phyloP scores from a whole-genome alignment of 371 early-diverging fungal genomes.

The Nematocida sp. region DNA sequence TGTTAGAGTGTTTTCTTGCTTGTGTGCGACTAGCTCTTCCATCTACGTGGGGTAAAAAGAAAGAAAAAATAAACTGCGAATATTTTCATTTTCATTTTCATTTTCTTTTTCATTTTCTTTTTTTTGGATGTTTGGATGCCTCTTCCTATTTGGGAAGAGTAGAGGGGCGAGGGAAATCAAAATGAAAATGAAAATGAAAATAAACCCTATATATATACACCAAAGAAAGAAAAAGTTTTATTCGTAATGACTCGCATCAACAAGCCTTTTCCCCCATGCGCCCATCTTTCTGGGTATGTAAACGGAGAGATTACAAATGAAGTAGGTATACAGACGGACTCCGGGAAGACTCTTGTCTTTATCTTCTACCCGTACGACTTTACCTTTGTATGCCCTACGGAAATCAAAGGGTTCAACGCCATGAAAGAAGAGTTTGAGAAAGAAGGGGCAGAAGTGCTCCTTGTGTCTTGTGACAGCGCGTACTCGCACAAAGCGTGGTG shows the following conservation, averaged over 20 bases:
- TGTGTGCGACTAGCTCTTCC: slow-evolving; percentile 8
- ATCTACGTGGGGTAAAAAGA: slow-evolving; percentile 31
- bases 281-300: slow-evolving; percentile 14
- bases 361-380: slow-evolving; percentile 73
- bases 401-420: slow-evolving; percentile 75
- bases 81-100: not conserved
- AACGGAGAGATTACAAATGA: slow-evolving; percentile 49
- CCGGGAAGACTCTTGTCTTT: slow-evolving; percentile 66
- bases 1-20: slow-evolving; percentile 25
- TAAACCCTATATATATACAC: slow-evolving; percentile 7
- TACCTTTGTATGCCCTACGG: slow-evolving; percentile 68
- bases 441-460: slow-evolving; percentile 71
- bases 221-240: not conserved
- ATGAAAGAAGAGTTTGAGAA: slow-evolving; percentile 72
- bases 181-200: not conserved
- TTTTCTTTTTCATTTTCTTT: not conserved
- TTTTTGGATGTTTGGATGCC: not conserved
- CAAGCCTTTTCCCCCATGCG: not conserved
- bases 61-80: slow-evolving; percentile 7
- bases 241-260: slow-evolving; percentile 3
- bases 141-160: not conserved
- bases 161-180: not conserved
- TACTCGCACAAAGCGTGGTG: slow-evolving; percentile 71
- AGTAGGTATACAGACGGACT: not conserved
- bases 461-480: slow-evolving; percentile 73